Percentiles rank a stretch among this genome's conserved stretches.
Evolutionary conservation across 202 grass and related monocot species (phyloP).

Genomic region (Zoysia matrella): DNA sequence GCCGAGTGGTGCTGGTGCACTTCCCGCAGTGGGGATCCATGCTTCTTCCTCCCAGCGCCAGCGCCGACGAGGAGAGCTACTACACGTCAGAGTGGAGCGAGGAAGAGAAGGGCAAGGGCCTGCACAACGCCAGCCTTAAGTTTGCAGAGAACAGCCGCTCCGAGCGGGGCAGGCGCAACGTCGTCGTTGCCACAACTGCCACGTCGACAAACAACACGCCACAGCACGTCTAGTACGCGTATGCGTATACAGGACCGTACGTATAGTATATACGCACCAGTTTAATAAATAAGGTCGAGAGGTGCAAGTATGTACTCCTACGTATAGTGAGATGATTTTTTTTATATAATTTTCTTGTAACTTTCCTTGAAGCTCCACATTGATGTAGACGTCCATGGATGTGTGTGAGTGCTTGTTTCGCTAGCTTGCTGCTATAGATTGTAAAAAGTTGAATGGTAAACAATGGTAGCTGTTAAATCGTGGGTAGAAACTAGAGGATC

Average conservation of each 20-base stretch:
- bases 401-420: too few species aligned
- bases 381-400: too few species aligned
- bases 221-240: not conserved
- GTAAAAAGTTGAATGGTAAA: too few species aligned
- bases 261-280: too few species aligned
- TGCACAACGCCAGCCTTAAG: conserved; percentile 51
- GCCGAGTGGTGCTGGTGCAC: conserved; percentile 63
- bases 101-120: conserved; percentile 53
- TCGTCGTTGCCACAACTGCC: not conserved
- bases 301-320: too few species aligned
- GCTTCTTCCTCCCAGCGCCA: conserved; percentile 51
- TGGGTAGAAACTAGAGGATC: too few species aligned
- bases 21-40: conserved; percentile 81
- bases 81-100: conserved; percentile 51
- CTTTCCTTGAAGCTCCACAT: too few species aligned
- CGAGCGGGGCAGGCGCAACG: conserved; percentile 43
- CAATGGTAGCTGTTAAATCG: too few species aligned
- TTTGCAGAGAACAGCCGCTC: conserved; percentile 62
- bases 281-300: too few species aligned
- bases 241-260: not conserved
- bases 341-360: too few species aligned
- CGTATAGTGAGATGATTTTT: too few species aligned
- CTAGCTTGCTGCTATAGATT: too few species aligned
- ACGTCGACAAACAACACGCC: conserved; percentile 36
- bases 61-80: conserved; percentile 37